Evolutionary conservation across 176 grass and related monocot species (phyloP), one percentile per base, ranked within the genome.

Genomic region (Themeda triandra): DNA sequence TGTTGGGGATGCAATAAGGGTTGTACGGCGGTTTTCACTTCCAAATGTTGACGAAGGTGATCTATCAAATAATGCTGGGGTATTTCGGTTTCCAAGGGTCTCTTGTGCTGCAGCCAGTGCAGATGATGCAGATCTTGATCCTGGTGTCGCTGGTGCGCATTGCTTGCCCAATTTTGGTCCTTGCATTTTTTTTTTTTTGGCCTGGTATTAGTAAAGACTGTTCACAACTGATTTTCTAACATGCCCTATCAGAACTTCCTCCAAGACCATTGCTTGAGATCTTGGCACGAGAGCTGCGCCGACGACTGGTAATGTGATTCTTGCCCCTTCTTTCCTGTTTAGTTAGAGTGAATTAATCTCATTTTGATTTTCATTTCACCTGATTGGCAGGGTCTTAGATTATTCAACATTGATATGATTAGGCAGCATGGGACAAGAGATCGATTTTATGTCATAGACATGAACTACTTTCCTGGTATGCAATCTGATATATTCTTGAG

Each of bases 331-430:
- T n/a, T n/a, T n/a, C n/a, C n/a, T n/a, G n/a, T n/a, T n/a, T n/a
- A n/a, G n/a, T n/a, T n/a, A n/a, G 4, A 35, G 29, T 35, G 27
- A 42, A 40, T 69, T 68, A 76, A 39, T 85, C 37, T 19, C 49
- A 64, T 35, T n/a, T 36, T 71, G 18, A 74, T 70, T 35, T 63
- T 59, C 58, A 2, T 58, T 66, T 66, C 59, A 45, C 49, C 33
- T 80, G 67, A 81, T 64, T 87, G 49, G 6, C 79, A 99, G 93
- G 96, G 96, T 83, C 92, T 96, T 88, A 91, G 91, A 68, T 79
- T 99, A 36, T 99, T 99, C 82, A 99, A 99, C 60, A 91, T 99
- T 33, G 96, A 99, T 86, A 91, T 96, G 81, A 99, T 99, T 51
- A 93, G 96, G 56, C 74, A 99, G 76, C 93, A 96, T 49, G 93